Evolutionary conservation across 1,284 basidiomycete species (phyloP), one percentile per base, ranked within the genome.

Genomic region (Cryptococcus sp.): DNA sequence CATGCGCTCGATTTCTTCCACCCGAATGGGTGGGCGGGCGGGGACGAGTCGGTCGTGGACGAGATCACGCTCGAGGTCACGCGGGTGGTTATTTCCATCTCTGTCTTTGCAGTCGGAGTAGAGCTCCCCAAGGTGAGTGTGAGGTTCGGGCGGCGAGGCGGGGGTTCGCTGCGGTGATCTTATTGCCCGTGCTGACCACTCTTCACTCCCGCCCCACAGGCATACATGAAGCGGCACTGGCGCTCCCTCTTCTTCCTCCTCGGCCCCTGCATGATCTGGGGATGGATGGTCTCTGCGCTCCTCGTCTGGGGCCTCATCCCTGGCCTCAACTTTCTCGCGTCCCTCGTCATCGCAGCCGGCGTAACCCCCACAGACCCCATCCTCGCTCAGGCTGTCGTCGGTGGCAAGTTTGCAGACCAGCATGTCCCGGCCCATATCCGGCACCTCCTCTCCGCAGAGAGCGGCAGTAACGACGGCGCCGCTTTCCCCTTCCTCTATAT

Each of bases 101-200:
- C 93, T 40, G 95, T 99, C 4, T 99, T 99, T 76, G 93, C 95
- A 11, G 91, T 98, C 59, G 96, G 96, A 3, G 96, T 98, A 40
- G 91, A 96, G 71, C 79, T 96, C 69, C 93, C 93, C 24, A 94
- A 93, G 78, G 77, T 74, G 42, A 48, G 73, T 33, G 33, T 33
- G 28, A 33, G 28, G 5, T 33, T 9, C 28, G 28, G 28, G 4
- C 28, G 5, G 28, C 9, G 28, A 9, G 28, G 28, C 28, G 28
- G 5, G 5, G 28, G 28, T 42, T 11, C 20, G 37, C 28, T 56
- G 35, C 42, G 23, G 47, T 24, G n/a, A n/a, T 8, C 15, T 13
- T 46, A 18, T 45, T 45, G 11, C 15, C 44, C 40, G 5, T 38
- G 18, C 50, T 38, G 40, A 52, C 23, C 9, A 15, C 38, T 18